Evolutionary conservation across 1,284 basidiomycete species (phyloP).

Genomic region (Papiliotrema flavescens): DNA sequence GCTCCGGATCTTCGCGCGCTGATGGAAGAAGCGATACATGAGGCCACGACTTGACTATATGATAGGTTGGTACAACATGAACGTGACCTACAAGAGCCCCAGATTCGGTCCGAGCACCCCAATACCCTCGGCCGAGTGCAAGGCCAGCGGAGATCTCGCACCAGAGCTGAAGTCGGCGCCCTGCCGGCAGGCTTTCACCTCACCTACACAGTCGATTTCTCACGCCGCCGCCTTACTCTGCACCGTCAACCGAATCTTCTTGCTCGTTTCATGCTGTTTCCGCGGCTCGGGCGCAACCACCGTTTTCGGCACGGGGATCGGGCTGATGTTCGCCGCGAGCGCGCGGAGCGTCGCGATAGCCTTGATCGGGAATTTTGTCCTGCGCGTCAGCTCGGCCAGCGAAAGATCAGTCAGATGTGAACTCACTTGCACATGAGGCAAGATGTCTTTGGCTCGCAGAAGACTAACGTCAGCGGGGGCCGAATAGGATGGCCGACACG

Average conservation of each 20-base stretch:
- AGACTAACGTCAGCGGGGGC: conserved; percentile 58
- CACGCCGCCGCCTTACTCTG: too few species aligned
- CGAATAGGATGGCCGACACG: conserved; percentile 38
- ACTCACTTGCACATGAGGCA: conserved; percentile 82
- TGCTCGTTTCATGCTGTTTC: neutral
- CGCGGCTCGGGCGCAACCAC: conserved; percentile 14
- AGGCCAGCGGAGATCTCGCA: too few species aligned
- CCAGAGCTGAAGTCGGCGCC: too few species aligned
- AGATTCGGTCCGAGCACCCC: too few species aligned
- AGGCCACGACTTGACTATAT: too few species aligned
- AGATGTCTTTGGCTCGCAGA: conserved; percentile 86
- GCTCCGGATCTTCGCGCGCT: too few species aligned
- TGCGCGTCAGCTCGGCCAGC: conserved; percentile 33
- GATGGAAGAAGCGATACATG: too few species aligned
- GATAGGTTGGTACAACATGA: too few species aligned
- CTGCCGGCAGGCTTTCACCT: too few species aligned
- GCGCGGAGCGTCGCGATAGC: conserved; percentile 71
- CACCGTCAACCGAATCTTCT: conserved; percentile 1
- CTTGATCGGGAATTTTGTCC: conserved; percentile 90
- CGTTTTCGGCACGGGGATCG: conserved; percentile 38
- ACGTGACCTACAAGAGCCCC: too few species aligned
- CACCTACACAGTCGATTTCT: too few species aligned
- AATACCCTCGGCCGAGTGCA: too few species aligned
- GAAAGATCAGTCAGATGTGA: neutral
- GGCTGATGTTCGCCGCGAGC: conserved; percentile 31